Conservation (phyloP, 768 basidiomycete species). For the Tephrocybe sp. region DNA sequence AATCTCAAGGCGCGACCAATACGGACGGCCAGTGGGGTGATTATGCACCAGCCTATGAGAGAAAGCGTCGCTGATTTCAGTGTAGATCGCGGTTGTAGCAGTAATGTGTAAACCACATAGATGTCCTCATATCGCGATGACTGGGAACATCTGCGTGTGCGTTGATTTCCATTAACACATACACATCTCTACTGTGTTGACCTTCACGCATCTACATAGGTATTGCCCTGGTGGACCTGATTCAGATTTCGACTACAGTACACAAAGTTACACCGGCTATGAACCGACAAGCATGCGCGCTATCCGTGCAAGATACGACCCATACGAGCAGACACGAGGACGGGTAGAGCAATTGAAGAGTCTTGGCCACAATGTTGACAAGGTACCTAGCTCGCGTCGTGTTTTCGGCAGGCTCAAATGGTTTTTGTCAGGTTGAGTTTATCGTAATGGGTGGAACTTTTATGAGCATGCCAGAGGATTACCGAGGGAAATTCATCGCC, state of each 20-base stretch:
- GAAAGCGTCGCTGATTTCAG: not conserved
- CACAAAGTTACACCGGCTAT: constrained; percentile 93
- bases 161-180: constrained; percentile 23
- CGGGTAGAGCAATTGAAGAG: constrained; percentile 94
- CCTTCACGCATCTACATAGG: constrained; percentile 33
- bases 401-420: not conserved
- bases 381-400: constrained; percentile 47
- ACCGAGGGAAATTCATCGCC: constrained; percentile 89
- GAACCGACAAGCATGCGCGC: constrained; percentile 99
- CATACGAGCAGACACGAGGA: constrained; percentile 95
- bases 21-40: constrained; percentile 92
- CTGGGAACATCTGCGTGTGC: constrained; percentile 98
- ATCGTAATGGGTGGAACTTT: constrained; percentile 99
- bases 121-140: constrained; percentile 99
- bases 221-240: constrained; percentile 99
- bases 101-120: constrained; percentile 99
- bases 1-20: constrained; percentile 93
- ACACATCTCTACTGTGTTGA: not conserved
- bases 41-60: constrained; percentile 24
- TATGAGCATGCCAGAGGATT: constrained; percentile 99
- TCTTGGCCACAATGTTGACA: constrained; percentile 96
- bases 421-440: constrained; percentile 64
- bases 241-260: constrained; percentile 99
- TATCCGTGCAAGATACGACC: constrained; percentile 92
- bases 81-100: constrained; percentile 94